Conservation (phyloP, 73 alveolate species). For the Blepharisma stoltei region DNA sequence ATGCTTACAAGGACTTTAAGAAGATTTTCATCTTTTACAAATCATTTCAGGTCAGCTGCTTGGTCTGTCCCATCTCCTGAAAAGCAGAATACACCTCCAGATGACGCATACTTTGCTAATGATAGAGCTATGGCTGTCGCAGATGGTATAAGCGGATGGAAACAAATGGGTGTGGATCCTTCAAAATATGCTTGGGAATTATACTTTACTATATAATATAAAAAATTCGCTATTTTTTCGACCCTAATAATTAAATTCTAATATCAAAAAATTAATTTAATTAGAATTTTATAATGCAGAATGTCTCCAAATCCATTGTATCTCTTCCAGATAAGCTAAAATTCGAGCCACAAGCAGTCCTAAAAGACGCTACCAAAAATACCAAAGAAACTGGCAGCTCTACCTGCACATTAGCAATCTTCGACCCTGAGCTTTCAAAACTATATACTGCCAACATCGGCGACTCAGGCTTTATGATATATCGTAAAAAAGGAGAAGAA, state of each 20-base stretch:
- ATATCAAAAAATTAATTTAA: no score
- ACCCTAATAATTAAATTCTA: no score
- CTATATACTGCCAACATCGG: slow-evolving; percentile 50
- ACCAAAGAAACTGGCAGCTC: slow-evolving; percentile 47
- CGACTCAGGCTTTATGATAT: slow-evolving; percentile 56
- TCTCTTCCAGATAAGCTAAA: slow-evolving; percentile 7
- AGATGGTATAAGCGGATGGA: slow-evolving; percentile 93
- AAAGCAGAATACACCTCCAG: slow-evolving; percentile 67
- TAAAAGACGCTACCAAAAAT: slow-evolving; percentile 38
- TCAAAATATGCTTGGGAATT: slow-evolving; percentile 64
- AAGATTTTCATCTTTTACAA: neutral
- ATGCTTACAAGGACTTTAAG: no score
- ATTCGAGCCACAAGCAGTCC: slow-evolving; percentile 35
- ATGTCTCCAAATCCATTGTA: slow-evolving; percentile 13
- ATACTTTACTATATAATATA: no score
- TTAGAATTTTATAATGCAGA: no score
- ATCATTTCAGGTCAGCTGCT: slow-evolving; percentile 19
- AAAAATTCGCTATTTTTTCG: slow-evolving; percentile 35
- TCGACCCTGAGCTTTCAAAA: slow-evolving; percentile 30
- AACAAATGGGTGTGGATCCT: slow-evolving; percentile 75
- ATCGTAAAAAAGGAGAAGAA: slow-evolving; percentile 35
- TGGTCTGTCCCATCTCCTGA: slow-evolving; percentile 69
- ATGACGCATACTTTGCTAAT: slow-evolving; percentile 69
- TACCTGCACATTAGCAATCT: slow-evolving; percentile 46
- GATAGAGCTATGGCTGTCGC: slow-evolving; percentile 61